phyloP scores from a whole-genome alignment of 306 rosid species.

The Vigna unguiculata region DNA sequence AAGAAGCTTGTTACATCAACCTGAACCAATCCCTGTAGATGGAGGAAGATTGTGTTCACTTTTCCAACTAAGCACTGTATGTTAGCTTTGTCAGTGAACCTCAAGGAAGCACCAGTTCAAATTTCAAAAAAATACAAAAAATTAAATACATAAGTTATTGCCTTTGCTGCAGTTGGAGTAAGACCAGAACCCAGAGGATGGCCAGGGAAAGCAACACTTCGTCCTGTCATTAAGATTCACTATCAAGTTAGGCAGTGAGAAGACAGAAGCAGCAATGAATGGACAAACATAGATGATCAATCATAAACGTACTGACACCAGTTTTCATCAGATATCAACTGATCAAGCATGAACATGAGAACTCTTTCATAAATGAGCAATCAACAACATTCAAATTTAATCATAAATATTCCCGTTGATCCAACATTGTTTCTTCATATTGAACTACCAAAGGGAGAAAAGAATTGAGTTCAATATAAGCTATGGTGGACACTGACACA shows the following conservation, averaged over 20 bases:
- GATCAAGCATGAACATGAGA: conserved; percentile 25
- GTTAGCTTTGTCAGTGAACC: conserved; percentile 47
- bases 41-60: conserved; percentile 30
- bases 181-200: conserved; percentile 97
- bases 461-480: conserved; percentile 32
- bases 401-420: conserved; percentile 31
- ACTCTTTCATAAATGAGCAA: conserved; percentile 32
- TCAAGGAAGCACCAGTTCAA: conserved; percentile 59
- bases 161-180: conserved; percentile 90
- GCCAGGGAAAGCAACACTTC: conserved; percentile 98
- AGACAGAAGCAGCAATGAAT: conserved; percentile 38
- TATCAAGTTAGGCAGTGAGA: conserved; percentile 49
- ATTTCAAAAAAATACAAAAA: conserved; percentile 60
- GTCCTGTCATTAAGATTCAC: conserved; percentile 72
- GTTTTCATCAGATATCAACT: conserved; percentile 32
- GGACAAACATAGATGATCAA: conserved; percentile 24
- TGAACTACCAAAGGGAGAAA: conserved; percentile 38
- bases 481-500: conserved; percentile 9
- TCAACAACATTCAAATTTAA: conserved; percentile 32
- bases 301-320: conserved; percentile 31
- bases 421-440: conserved; percentile 23
- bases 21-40: conserved; percentile 47
- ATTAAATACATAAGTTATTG: conserved; percentile 64
- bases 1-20: conserved; percentile 39
- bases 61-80: conserved; percentile 48